These are phyloP conservation scores for Colletotrichum lini DNA, from an alignment of 2,329 filamentous ascomycete species.

Conservation along the genomic window DNA sequence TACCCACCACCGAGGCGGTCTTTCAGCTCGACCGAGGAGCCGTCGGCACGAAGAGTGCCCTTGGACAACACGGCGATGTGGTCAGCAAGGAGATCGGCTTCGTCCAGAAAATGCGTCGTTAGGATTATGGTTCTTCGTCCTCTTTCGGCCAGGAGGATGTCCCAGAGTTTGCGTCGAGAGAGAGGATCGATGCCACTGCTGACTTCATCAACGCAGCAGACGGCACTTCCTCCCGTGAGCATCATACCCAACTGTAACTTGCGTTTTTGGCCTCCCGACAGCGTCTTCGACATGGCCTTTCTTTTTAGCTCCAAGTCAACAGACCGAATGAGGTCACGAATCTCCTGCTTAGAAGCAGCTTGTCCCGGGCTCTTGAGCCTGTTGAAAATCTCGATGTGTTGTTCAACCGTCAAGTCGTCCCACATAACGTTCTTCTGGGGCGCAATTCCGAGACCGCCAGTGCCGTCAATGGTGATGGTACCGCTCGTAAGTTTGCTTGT, in stretches of 20 bases:
- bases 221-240: slow-evolving; percentile 89
- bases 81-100: slow-evolving; percentile 90
- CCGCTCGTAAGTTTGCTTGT: slow-evolving; percentile 83
- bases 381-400: slow-evolving; percentile 90
- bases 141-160: slow-evolving; percentile 89
- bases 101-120: slow-evolving; percentile 94
- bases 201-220: slow-evolving; percentile 94
- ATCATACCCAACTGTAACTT: slow-evolving; percentile 96
- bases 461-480: slow-evolving; percentile 81
- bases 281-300: slow-evolving; percentile 78
- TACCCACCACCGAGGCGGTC: slow-evolving; percentile 87
- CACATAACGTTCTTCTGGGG: slow-evolving; percentile 96
- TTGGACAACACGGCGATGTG: slow-evolving; percentile 91
- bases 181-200: slow-evolving; percentile 90
- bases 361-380: slow-evolving; percentile 77
- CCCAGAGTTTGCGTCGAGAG: slow-evolving; percentile 91
- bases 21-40: slow-evolving; percentile 89
- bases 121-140: slow-evolving; percentile 86
- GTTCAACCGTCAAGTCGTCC: slow-evolving; percentile 88
- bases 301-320: slow-evolving; percentile 85
- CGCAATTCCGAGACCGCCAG: slow-evolving; percentile 86
- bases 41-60: slow-evolving; percentile 84
- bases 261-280: slow-evolving; percentile 92
- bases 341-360: slow-evolving; percentile 70
- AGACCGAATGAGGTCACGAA: slow-evolving; percentile 74